These are phyloP conservation scores for Mycena albidolilacea DNA, from an alignment of 768 basidiomycete species.

Conservation along the genomic window DNA sequence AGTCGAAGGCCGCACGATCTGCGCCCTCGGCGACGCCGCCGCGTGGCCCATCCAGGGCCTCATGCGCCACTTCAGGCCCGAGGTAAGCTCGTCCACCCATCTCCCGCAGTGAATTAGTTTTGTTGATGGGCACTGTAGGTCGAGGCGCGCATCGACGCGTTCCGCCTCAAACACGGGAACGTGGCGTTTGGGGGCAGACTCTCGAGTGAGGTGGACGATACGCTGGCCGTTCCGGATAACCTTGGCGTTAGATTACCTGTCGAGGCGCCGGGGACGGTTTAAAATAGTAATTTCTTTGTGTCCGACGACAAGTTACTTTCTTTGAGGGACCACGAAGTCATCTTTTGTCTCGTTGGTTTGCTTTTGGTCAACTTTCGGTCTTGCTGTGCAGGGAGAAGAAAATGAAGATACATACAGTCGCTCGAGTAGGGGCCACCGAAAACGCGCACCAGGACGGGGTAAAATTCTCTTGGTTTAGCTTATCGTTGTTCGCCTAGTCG, in stretches of 20 bases:
- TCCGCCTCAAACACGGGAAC: constrained; percentile 80
- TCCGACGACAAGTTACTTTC: too few relatives aligned
- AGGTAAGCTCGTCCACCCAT: constrained; percentile 60
- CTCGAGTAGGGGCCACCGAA: too few relatives aligned
- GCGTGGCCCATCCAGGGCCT: constrained; percentile 99
- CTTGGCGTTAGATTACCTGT: constrained; percentile 68
- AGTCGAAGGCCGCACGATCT: constrained; percentile 97
- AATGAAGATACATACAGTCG: too few relatives aligned
- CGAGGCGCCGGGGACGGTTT: constrained; percentile 43
- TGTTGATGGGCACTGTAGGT: constrained; percentile 14
- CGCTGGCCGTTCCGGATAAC: constrained; percentile 81
- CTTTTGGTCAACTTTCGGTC: too few relatives aligned
- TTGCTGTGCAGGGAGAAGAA: too few relatives aligned
- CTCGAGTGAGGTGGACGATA: constrained; percentile 76
- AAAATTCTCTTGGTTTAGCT: too few relatives aligned
- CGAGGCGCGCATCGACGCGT: constrained; percentile 87
- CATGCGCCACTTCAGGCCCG: constrained; percentile 97
- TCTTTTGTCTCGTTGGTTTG: too few relatives aligned
- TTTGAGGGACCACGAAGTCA: too few relatives aligned
- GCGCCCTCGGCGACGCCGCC: constrained; percentile 96
- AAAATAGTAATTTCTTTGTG: constrained; percentile 14
- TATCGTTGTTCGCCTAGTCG: too few relatives aligned
- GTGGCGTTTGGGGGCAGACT: constrained; percentile 92
- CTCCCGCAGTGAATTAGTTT: not conserved
- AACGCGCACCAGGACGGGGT: too few relatives aligned